A percentile compares a stretch with the other conserved stretches of the same genome.
These are phyloP conservation scores for Pichia thaimueangensis DNA, from an alignment of 805 yeast species.

Conservation along the genomic window DNA sequence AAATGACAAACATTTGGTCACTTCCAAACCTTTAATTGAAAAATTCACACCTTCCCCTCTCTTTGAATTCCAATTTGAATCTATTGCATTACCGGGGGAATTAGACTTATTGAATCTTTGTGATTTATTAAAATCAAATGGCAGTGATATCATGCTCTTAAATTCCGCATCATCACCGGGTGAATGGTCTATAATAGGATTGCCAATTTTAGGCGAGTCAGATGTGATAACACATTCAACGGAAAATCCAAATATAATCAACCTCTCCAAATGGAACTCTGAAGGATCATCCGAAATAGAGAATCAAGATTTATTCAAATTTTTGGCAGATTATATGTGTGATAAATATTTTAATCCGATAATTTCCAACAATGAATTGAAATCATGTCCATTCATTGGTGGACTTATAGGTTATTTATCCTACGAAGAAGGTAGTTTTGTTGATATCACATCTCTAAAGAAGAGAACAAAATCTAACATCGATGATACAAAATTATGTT, in stretches of 20 bases:
- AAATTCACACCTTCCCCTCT: constrained; percentile 6
- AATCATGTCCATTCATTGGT: constrained; percentile 72
- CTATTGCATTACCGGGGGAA: constrained; percentile 4
- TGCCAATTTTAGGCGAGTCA: constrained; percentile 43
- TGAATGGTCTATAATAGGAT: constrained; percentile 78
- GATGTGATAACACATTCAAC: constrained; percentile 58
- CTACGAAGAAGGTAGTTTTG: constrained; percentile 75
- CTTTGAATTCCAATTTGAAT: constrained; percentile 16
- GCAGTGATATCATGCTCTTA: constrained; percentile 50
- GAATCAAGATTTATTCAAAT: constrained; percentile 43
- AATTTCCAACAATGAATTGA: constrained; percentile 24
- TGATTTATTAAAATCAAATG: constrained; percentile 32
- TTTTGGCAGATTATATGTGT: constrained; percentile 43
- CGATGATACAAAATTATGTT: constrained; percentile 74
- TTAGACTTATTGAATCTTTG: constrained; percentile 35
- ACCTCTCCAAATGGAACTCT: constrained; percentile 27
- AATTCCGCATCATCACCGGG: constrained; percentile 85
- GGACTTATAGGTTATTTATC: constrained; percentile 83
- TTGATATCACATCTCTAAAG: constrained; percentile 30
- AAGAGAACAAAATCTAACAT: constrained; percentile 35
- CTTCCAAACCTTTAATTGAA: constrained; percentile 20
- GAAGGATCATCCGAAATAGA: not conserved
- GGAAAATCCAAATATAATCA: constrained; percentile 29
- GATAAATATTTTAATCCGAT: constrained; percentile 26
- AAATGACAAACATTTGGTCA: constrained; percentile 21